Evolutionary conservation across 306 rosid species (phyloP).

Genomic region (Cucumis cinereus): DNA sequence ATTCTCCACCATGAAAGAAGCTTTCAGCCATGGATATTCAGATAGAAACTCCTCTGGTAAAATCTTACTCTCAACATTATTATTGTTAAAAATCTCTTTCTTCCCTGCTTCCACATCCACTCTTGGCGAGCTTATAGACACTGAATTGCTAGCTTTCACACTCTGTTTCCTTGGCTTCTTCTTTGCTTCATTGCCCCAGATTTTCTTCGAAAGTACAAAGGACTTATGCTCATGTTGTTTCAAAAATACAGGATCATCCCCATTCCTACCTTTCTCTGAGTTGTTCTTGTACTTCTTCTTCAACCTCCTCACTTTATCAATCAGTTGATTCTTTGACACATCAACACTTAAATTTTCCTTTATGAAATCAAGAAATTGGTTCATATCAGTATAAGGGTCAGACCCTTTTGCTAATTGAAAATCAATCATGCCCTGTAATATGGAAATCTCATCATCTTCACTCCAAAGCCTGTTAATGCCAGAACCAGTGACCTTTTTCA

Average conservation of each 20-base stretch:
- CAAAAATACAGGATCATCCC: slow-evolving; percentile 20
- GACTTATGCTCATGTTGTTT: slow-evolving; percentile 20
- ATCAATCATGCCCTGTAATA: slow-evolving; percentile 38
- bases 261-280: slow-evolving; percentile 14
- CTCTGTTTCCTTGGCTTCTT: slow-evolving; percentile 11
- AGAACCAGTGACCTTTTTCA: slow-evolving; percentile 15
- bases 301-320: slow-evolving; percentile 29
- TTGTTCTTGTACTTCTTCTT: slow-evolving; percentile 30
- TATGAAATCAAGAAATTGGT: slow-evolving; percentile 20
- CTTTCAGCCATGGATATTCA: slow-evolving; percentile 15
- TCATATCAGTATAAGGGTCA: slow-evolving; percentile 23
- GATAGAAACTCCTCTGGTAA: slow-evolving; percentile 10
- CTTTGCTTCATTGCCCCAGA: slow-evolving; percentile 21
- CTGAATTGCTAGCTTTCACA: neutral
- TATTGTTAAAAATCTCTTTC: neutral
- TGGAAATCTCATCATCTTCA: slow-evolving; percentile 30
- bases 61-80: slow-evolving; percentile 3
- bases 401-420: slow-evolving; percentile 18
- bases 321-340: slow-evolving; percentile 22
- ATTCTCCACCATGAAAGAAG: slow-evolving; percentile 4
- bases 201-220: slow-evolving; percentile 23
- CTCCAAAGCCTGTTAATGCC: slow-evolving; percentile 25
- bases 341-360: slow-evolving; percentile 25
- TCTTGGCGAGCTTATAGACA: slow-evolving; percentile 11
- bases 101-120: neutral